phyloP scores from a whole-genome alignment of 106 monocot species.

The Chionographis japonica region DNA sequence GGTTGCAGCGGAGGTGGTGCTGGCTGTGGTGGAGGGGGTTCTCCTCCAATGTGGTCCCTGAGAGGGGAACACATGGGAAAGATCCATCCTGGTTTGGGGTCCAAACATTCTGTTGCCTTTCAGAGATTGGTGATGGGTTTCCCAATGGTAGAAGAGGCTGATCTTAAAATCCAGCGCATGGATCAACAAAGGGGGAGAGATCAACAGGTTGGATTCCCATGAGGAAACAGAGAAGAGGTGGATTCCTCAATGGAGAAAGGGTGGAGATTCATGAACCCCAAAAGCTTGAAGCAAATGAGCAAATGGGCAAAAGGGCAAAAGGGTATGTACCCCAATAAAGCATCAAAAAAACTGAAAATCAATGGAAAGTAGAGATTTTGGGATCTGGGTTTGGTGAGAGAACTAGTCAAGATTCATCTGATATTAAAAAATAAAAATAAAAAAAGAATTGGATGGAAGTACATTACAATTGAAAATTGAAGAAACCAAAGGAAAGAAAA shows the following conservation, averaged over 20 bases:
- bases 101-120: slow-evolving; percentile 44
- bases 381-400: neutral
- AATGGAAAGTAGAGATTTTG: too few species aligned
- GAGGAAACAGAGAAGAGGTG: too few species aligned
- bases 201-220: too few species aligned
- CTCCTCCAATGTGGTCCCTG: slow-evolving; percentile 34
- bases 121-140: neutral
- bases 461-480: too few species aligned
- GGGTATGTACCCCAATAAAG: neutral
- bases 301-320: neutral
- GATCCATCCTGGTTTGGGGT: slow-evolving; percentile 31
- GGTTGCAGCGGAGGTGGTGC: slow-evolving; percentile 6
- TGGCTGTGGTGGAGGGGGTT: slow-evolving; percentile 15
- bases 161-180: neutral
- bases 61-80: slow-evolving; percentile 29
- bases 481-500: too few species aligned
- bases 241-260: too few species aligned
- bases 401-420: neutral
- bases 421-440: neutral
- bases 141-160: neutral
- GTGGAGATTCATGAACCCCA: too few species aligned
- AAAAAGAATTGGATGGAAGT: neutral
- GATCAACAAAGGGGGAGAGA: too few species aligned
- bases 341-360: too few species aligned
- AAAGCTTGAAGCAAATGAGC: neutral